phyloP scores from a whole-genome alignment of 495 filamentous ascomycete genomes.

The Lepidopterella palustris region DNA sequence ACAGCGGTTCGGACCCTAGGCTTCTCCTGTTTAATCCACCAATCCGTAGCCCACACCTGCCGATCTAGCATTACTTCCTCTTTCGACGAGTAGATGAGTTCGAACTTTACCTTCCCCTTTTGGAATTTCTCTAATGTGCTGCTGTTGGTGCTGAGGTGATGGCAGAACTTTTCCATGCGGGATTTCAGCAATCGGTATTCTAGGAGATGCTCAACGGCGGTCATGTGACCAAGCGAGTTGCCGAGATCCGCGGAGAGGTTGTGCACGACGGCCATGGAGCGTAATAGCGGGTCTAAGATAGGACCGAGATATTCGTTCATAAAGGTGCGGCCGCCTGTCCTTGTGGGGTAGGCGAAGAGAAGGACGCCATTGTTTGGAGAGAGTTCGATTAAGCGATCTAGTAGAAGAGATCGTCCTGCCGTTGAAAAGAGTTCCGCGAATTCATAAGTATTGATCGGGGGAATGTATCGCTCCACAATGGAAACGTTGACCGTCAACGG shows the following conservation, averaged over 20 bases:
- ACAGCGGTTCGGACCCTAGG: constrained; percentile 57
- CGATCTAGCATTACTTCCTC: constrained; percentile 50
- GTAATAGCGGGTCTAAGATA: constrained; percentile 60
- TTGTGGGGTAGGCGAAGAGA: constrained; percentile 65
- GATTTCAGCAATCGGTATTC: constrained; percentile 51
- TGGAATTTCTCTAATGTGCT: constrained; percentile 33
- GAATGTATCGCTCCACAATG: constrained; percentile 65
- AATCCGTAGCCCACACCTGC: constrained; percentile 55
- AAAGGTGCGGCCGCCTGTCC: constrained; percentile 56
- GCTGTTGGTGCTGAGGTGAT: constrained; percentile 28
- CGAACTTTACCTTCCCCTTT: constrained; percentile 33
- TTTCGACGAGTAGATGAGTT: constrained; percentile 47
- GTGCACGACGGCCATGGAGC: constrained; percentile 58
- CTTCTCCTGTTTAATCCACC: constrained; percentile 67
- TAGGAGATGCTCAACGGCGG: constrained; percentile 52
- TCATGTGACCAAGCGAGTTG: constrained; percentile 51
- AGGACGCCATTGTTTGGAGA: constrained; percentile 53
- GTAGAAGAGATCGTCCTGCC: constrained; percentile 54
- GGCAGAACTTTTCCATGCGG: constrained; percentile 47
- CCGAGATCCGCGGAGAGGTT: constrained; percentile 55
- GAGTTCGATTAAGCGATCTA: constrained; percentile 61
- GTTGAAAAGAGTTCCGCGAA: constrained; percentile 54
- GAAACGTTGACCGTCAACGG: constrained; percentile 59
- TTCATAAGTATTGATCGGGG: constrained; percentile 55
- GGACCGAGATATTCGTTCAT: constrained; percentile 59